These are phyloP conservation scores for Paxillus involutus DNA, from an alignment of 768 basidiomycete genomes.

Conservation along the genomic window DNA sequence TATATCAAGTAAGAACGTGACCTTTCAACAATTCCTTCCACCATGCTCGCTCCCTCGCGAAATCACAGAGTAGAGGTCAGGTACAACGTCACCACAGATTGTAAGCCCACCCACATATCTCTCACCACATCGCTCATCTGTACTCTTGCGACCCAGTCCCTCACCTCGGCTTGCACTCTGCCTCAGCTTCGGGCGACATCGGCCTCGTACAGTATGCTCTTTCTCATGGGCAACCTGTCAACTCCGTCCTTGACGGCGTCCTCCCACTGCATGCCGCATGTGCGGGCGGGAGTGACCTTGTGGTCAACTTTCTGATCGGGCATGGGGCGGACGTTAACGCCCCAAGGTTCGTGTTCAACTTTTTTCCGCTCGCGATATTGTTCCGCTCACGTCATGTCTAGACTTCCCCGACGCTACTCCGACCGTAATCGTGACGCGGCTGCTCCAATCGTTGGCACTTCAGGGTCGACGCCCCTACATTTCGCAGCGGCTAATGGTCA, in stretches of 20 bases:
- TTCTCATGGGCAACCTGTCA: slow-evolving; percentile 92
- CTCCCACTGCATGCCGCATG: slow-evolving; percentile 96
- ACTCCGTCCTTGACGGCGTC: slow-evolving; percentile 93
- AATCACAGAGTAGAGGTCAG: slow-evolving; percentile 43
- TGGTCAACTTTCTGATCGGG: slow-evolving; percentile 88
- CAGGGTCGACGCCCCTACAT: slow-evolving; percentile 94
- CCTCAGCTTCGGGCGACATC: slow-evolving; percentile 82
- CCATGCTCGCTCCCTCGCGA: slow-evolving; percentile 38
- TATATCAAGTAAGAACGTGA: background rate
- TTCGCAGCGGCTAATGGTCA: slow-evolving; percentile 97
- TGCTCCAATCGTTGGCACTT: slow-evolving; percentile 72
- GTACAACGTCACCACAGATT: slow-evolving; percentile 56
- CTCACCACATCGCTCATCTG: background rate
- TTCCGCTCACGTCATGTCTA: slow-evolving; percentile 27
- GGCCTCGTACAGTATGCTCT: slow-evolving; percentile 93
- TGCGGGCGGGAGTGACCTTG: slow-evolving; percentile 84
- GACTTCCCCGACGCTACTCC: slow-evolving; percentile 74
- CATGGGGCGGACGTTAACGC: slow-evolving; percentile 98
- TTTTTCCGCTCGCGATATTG: slow-evolving; percentile 7
- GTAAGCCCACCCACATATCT: slow-evolving; percentile 30
- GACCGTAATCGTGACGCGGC: slow-evolving; percentile 66
- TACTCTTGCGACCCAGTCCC: slow-evolving; percentile 49
- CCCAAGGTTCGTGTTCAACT: slow-evolving; percentile 58
- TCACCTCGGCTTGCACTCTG: slow-evolving; percentile 74
- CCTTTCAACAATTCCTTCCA: background rate